These are phyloP conservation scores for Solanum pennellii DNA, from an alignment of 257 asterid genomes.

Conservation along the genomic window DNA sequence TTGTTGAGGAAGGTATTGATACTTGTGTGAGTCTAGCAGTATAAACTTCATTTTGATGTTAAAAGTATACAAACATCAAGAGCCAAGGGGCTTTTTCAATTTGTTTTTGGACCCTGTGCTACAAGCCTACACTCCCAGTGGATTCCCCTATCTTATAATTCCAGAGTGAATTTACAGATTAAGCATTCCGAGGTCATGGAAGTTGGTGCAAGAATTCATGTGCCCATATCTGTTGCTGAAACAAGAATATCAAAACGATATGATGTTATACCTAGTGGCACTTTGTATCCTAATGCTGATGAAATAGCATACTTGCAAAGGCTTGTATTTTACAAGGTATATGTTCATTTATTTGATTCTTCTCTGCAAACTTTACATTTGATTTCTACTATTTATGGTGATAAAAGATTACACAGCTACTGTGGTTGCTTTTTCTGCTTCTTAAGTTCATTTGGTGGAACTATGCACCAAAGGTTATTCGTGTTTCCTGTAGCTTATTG, in stretches of 20 bases:
- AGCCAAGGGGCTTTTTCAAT: neutral
- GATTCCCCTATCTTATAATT: neutral
- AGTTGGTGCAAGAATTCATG: slow-evolving; percentile 49
- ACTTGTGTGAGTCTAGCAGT: slow-evolving; percentile 1
- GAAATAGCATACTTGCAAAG: slow-evolving; percentile 80
- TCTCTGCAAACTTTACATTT: neutral
- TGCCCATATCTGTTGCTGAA: slow-evolving; percentile 73
- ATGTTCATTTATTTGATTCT: neutral
- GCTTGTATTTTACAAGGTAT: slow-evolving; percentile 78
- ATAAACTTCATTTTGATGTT: neutral
- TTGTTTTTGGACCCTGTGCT: neutral
- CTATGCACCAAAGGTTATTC: neutral
- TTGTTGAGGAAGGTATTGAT: slow-evolving; percentile 48
- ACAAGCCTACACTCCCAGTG: neutral
- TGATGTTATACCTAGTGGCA: slow-evolving; percentile 80
- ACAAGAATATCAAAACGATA: slow-evolving; percentile 66
- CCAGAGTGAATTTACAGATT: slow-evolving; percentile 33
- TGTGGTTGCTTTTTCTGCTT: neutral
- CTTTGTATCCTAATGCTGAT: slow-evolving; percentile 84
- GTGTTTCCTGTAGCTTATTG: neutral
- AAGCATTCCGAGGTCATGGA: slow-evolving; percentile 60
- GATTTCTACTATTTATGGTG: neutral
- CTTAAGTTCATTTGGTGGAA: neutral
- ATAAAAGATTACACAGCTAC: neutral
- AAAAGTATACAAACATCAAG: neutral